A percentile compares a stretch with the other conserved stretches of the same genome.
phyloP scores from a whole-genome alignment of 306 rosid genomes.

The Cicer arietinum region DNA sequence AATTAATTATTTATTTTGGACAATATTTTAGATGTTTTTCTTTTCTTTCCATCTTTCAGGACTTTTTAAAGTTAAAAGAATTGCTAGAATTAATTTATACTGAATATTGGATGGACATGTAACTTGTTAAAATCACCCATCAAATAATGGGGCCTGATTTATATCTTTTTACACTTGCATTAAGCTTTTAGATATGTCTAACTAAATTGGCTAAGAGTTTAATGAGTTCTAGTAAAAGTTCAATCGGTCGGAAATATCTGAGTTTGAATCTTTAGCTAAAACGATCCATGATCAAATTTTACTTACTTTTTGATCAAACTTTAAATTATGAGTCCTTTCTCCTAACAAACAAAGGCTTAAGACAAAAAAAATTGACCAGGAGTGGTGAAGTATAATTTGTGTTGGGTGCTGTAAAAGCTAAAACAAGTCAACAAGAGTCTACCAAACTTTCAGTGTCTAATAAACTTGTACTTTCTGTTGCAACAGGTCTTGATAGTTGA shows the following conservation, averaged over 20 bases:
- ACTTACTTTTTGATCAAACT: too few species aligned
- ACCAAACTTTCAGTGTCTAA: conserved; percentile 9
- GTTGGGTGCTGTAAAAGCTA: not conserved
- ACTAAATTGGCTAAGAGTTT: too few species aligned
- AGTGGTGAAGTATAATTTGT: too few species aligned
- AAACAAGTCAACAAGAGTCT: not conserved
- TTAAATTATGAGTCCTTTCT: too few species aligned
- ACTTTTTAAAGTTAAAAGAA: not conserved
- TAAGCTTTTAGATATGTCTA: too few species aligned
- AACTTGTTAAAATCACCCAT: conserved; percentile 19
- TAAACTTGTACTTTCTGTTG: conserved; percentile 24
- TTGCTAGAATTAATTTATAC: not conserved
- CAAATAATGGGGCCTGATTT: not conserved
- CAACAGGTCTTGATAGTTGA: conserved; percentile 90
- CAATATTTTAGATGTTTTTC: conserved; percentile 5
- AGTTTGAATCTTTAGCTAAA: too few species aligned
- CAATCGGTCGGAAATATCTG: too few species aligned
- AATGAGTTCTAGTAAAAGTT: too few species aligned
- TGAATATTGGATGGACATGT: not conserved
- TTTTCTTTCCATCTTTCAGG: not conserved
- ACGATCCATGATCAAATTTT: too few species aligned
- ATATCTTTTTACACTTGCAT: too few species aligned
- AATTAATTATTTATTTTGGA: not conserved
- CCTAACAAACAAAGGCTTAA: too few species aligned
- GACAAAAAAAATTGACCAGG: too few species aligned